A percentile compares a stretch with the other conserved stretches of the same genome.
phyloP scores from a whole-genome alignment of 2,329 filamentous ascomycete genomes.

The Ophiostoma himal-ulmi region DNA sequence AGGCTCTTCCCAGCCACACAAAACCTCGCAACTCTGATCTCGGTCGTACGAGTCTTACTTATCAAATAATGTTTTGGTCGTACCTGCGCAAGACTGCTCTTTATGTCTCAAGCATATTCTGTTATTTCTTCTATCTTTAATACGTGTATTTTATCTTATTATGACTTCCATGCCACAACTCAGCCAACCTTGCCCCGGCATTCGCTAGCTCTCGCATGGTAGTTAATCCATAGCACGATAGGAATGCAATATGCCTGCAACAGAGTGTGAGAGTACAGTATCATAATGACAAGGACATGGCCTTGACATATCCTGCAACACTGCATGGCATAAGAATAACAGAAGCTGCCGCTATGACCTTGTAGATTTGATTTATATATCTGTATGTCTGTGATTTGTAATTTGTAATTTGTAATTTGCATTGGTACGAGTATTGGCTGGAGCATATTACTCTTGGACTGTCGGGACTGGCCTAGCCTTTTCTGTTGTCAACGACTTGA shows the following conservation, averaged over 20 bases:
- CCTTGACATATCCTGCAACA: background rate
- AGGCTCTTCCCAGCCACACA: background rate
- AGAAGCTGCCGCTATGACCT: background rate
- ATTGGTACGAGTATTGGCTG: background rate
- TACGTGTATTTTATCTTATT: too few relatives aligned
- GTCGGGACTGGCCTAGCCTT: too few relatives aligned
- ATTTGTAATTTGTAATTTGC: too few relatives aligned
- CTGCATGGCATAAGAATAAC: background rate
- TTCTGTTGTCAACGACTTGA: too few relatives aligned
- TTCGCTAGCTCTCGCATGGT: background rate
- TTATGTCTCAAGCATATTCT: background rate
- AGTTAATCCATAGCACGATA: background rate
- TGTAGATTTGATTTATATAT: too few relatives aligned
- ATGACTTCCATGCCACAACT: too few relatives aligned
- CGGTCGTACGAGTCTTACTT: constrained; percentile 3
- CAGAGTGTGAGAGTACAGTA: background rate
- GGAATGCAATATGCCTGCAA: background rate
- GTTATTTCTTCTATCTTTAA: background rate
- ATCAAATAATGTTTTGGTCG: background rate
- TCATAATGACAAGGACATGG: background rate
- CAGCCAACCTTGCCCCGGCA: background rate
- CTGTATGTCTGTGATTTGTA: too few relatives aligned
- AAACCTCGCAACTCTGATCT: background rate
- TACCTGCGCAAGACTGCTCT: background rate
- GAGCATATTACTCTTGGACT: background rate